A percentile compares a stretch with the other conserved stretches of the same genome.
Evolutionary conservation across 768 basidiomycete genomes (phyloP).

Genomic region (Amanita muscaria): DNA sequence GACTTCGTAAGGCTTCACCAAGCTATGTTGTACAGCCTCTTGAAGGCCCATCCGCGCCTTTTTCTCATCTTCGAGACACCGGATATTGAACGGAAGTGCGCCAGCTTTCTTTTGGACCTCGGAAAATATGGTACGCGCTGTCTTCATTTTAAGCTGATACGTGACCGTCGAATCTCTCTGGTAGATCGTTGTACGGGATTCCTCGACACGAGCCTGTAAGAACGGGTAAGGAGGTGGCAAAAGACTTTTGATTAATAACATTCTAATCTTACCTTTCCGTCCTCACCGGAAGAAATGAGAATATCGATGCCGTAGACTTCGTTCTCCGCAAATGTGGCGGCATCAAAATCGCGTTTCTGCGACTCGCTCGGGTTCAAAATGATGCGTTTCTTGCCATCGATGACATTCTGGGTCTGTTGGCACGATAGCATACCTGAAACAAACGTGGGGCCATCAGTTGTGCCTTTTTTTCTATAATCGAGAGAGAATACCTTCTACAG

Average conservation of each 20-base stretch:
- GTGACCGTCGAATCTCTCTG: conserved; percentile 80
- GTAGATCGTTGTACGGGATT: conserved; percentile 88
- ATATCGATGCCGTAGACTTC: conserved; percentile 96
- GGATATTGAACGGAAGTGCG: conserved; percentile 95
- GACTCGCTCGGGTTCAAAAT: conserved; percentile 82
- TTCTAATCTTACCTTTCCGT: conserved; percentile 74
- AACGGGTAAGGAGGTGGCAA: not conserved
- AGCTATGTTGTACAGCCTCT: conserved; percentile 90
- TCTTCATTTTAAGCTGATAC: conserved; percentile 97
- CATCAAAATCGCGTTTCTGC: conserved; percentile 82
- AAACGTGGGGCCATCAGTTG: conserved; percentile 1
- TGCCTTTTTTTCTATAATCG: conserved; percentile 2
- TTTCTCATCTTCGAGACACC: conserved; percentile 92
- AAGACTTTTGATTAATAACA: not conserved
- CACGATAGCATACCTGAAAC: conserved; percentile 84
- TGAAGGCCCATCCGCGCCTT: conserved; percentile 89
- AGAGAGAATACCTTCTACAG: conserved; percentile 72
- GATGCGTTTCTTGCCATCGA: conserved; percentile 94
- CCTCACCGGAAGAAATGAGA: conserved; percentile 77
- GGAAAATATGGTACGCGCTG: conserved; percentile 90
- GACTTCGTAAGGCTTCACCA: conserved; percentile 94
- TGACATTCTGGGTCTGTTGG: conserved; percentile 88
- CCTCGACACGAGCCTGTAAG: conserved; percentile 75
- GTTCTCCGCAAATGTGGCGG: conserved; percentile 79
- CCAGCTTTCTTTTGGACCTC: conserved; percentile 98